Evolutionary conservation across 2,329 filamentous ascomycete genomes (phyloP).

Genomic region (Trichoderma asperellum): DNA sequence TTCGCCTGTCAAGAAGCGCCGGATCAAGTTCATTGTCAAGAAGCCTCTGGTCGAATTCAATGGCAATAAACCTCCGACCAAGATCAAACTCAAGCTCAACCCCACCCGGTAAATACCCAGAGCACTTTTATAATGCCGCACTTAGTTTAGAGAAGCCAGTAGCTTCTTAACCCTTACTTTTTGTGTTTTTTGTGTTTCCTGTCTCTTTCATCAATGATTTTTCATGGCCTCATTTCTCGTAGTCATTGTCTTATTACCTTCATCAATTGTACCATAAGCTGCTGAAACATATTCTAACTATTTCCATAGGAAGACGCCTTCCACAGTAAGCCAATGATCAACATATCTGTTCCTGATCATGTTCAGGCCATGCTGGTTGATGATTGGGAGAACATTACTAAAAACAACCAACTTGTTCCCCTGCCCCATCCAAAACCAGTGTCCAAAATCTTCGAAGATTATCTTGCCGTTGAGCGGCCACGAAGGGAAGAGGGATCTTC

Average conservation of each 20-base stretch:
- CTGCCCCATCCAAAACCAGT: constrained; percentile 79
- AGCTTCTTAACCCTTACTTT: background rate
- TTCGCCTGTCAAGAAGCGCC: too few relatives aligned
- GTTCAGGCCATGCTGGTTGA: constrained; percentile 93
- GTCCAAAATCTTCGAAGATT: constrained; percentile 77
- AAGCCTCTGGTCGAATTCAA: background rate
- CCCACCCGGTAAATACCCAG: background rate
- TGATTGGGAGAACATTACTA: constrained; percentile 98
- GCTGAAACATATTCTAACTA: constrained; percentile 30
- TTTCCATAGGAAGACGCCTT: constrained; percentile 79
- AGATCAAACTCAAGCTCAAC: background rate
- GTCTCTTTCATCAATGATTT: background rate
- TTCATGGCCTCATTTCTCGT: background rate
- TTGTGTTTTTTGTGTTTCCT: background rate
- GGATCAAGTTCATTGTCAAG: background rate
- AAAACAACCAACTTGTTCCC: constrained; percentile 86
- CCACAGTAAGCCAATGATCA: constrained; percentile 80
- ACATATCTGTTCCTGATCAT: constrained; percentile 82
- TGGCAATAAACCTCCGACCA: background rate
- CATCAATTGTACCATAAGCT: background rate
- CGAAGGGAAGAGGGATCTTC: constrained; percentile 68
- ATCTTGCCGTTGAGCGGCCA: constrained; percentile 69
- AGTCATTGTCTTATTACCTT: background rate
- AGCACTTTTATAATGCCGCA: background rate
- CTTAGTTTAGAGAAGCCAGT: background rate